Conservation (phyloP, 768 basidiomycete species). For the Suillus ampliporus region DNA sequence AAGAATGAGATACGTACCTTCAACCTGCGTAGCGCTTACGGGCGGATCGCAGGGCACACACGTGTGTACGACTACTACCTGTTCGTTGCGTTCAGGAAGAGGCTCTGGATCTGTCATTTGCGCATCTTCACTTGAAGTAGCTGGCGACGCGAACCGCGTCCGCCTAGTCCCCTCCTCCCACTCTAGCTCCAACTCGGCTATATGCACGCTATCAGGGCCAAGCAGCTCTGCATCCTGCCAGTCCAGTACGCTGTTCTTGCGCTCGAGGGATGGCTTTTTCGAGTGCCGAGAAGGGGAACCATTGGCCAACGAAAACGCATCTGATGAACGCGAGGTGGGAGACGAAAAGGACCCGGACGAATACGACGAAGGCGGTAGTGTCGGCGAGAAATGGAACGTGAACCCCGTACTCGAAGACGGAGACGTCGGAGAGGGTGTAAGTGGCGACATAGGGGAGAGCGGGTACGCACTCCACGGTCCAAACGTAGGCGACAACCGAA, state of each 20-base stretch:
- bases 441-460: conserved; percentile 26
- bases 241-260: conserved; percentile 31
- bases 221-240: conserved; percentile 53
- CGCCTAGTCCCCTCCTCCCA: conserved; percentile 31
- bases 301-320: conserved; percentile 1
- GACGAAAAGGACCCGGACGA: conserved; percentile 13
- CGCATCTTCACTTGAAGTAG: conserved; percentile 12
- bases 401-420: conserved; percentile 19
- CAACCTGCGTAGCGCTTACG: conserved; percentile 70
- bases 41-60: conserved; percentile 66
- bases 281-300: conserved; percentile 10
- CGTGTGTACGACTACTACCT: conserved; percentile 63
- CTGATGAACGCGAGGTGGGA: conserved; percentile 10
- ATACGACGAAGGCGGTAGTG: conserved; percentile 19
- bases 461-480: conserved; percentile 16
- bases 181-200: conserved; percentile 47
- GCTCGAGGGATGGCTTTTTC: background rate
- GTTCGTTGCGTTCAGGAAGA: conserved; percentile 1
- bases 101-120: background rate
- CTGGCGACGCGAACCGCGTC: conserved; percentile 14
- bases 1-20: conserved; percentile 53
- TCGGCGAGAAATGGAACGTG: conserved; percentile 18
- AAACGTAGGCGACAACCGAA: conserved; percentile 4
- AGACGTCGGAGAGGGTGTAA: conserved; percentile 21
- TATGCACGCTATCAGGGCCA: conserved; percentile 50